Evolutionary conservation across 2,329 filamentous ascomycete genomes (phyloP), one percentile per base, ranked within the genome.

Genomic region (Eutypa lata): DNA sequence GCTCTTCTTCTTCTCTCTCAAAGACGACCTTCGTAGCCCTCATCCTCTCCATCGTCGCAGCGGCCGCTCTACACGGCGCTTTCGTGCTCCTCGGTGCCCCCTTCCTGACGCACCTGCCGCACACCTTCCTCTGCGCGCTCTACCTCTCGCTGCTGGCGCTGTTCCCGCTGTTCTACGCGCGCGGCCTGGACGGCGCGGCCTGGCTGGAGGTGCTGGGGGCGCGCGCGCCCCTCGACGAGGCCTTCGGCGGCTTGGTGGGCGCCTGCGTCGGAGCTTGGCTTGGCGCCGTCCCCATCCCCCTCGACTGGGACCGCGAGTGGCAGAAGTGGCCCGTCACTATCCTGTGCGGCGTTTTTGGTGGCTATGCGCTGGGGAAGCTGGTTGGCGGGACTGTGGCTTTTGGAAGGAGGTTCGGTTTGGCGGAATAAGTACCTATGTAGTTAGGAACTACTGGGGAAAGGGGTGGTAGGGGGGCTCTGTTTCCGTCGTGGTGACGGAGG

Each of bases 241-340:
- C 90, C 0, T 94, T 91, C 73, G 93, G 91, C 2, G 90, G 84
- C 2, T 79, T 90, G 10, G 71, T 92, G n/a, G 94, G 94, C 5
- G 86, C 85, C 0, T 75, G 88, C 24, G 64, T 93, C 1, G 94
- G 94, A 6, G 91, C 90, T 40, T 97, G 94, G 94, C 74, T 96
- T 42, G 94, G 94, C 3, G 94, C 94, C 7, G 84, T 97, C 50
- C 94, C 95, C 0, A 97, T 99, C 62, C 94, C 94, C 2, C 76
- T 99, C 60, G 94, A 99, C 70, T 97, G 93, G 93, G 94, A 99
- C 70, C 86, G 94, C n/a, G 91, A 96, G 62, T 99, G 94, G 94
- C 94, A 99, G 81, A 90, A 88, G 70, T 99, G 93, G 89, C 94
- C 94, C 0, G 87, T 97, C 47, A 99, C 94, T 0, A 89, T 99